Conservation (phyloP, 2,329 filamentous ascomycete genomes). For the Pleoardoris graminearum region DNA sequence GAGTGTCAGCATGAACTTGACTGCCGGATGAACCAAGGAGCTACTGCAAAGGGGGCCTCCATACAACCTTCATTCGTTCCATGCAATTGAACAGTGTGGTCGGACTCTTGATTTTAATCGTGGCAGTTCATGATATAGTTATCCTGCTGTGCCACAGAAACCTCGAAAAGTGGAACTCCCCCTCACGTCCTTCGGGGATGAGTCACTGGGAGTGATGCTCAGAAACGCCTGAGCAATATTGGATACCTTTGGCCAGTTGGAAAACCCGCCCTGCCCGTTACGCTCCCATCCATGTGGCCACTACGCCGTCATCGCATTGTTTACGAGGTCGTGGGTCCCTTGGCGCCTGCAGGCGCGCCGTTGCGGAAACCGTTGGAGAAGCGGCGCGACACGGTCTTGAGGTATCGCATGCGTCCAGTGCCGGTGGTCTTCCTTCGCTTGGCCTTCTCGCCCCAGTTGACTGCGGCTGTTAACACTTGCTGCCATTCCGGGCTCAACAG, state of each 20-base stretch:
- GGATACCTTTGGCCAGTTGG: conserved; percentile 27
- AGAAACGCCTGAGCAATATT: conserved; percentile 46
- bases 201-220: conserved; percentile 36
- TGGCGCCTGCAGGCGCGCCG: conserved; percentile 82
- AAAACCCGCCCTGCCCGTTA: conserved; percentile 37
- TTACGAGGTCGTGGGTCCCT: conserved; percentile 58
- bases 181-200: conserved; percentile 37
- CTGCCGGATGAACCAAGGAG: background rate
- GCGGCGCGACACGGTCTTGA: conserved; percentile 88
- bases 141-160: conserved; percentile 44
- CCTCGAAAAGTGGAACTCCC: conserved; percentile 31
- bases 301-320: conserved; percentile 27
- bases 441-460: conserved; percentile 99
- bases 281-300: conserved; percentile 33
- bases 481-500: conserved; percentile 10
- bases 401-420: conserved; percentile 92
- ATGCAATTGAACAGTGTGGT: background rate
- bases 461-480: conserved; percentile 56
- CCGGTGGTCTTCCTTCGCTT: conserved; percentile 99
- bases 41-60: background rate
- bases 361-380: conserved; percentile 98
- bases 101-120: conserved; percentile 34
- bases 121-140: conserved; percentile 48
- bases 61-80: background rate
- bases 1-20: background rate